Conservation (phyloP, 306 rosid species). For the Rosa multiflora region DNA sequence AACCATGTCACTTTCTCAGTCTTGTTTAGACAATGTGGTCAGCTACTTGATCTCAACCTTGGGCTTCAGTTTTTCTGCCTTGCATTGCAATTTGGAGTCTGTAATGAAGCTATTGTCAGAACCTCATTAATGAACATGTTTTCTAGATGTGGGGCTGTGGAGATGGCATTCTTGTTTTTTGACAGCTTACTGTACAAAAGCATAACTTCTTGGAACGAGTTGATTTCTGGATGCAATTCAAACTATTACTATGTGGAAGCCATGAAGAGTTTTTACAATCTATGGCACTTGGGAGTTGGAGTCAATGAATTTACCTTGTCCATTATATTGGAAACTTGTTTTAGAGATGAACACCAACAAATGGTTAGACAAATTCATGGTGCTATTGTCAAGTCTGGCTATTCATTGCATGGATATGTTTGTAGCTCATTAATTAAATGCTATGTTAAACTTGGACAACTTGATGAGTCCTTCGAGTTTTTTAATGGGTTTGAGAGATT, state of each 20-base stretch:
- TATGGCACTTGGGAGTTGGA: slow-evolving; percentile 41
- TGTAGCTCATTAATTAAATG: slow-evolving; percentile 47
- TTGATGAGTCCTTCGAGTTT: slow-evolving; percentile 44
- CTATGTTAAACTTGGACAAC: slow-evolving; percentile 40
- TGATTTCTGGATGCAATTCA: slow-evolving; percentile 40
- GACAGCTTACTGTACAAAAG: slow-evolving; percentile 22
- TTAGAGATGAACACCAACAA: slow-evolving; percentile 26
- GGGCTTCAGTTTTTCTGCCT: slow-evolving; percentile 51
- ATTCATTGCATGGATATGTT: slow-evolving; percentile 38
- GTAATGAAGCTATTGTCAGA: slow-evolving; percentile 32
- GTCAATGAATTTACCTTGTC: slow-evolving; percentile 46
- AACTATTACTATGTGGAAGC: slow-evolving; percentile 32
- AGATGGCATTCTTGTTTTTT: slow-evolving; percentile 39
- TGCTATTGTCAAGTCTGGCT: slow-evolving; percentile 41
- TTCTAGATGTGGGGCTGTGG: slow-evolving; percentile 44
- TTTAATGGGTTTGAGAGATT: slow-evolving; percentile 34
- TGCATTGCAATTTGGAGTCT: slow-evolving; percentile 40
- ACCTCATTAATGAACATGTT: slow-evolving; percentile 47
- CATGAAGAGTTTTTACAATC: slow-evolving; percentile 31
- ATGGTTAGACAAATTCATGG: slow-evolving; percentile 47
- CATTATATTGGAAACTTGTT: slow-evolving; percentile 42
- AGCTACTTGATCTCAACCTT: slow-evolving; percentile 36
- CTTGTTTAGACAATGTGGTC: slow-evolving; percentile 46
- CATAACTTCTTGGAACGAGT: slow-evolving; percentile 48
- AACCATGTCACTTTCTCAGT: slow-evolving; percentile 43